These are phyloP conservation scores for Notholithocarpus densiflorus DNA, from an alignment of 306 rosid genomes.

Conservation along the genomic window DNA sequence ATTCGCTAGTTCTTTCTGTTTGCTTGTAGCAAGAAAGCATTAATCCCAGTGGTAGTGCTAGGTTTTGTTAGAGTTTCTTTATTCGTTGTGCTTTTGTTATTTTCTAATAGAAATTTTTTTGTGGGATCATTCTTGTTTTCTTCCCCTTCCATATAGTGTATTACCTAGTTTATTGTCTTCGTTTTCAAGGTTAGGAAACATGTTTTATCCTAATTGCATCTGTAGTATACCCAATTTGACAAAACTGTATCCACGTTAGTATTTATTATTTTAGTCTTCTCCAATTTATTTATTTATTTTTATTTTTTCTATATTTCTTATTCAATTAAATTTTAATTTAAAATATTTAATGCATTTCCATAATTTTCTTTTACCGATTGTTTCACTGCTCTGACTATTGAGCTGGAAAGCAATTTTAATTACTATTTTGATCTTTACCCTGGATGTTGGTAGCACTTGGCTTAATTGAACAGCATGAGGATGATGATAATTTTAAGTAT, in stretches of 20 bases:
- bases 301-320: neutral
- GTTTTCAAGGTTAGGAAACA: neutral
- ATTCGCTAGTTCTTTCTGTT: neutral
- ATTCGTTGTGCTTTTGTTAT: neutral
- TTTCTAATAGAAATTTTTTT: neutral
- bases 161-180: neutral
- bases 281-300: neutral
- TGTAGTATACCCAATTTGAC: neutral
- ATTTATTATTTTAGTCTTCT: neutral
- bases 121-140: neutral
- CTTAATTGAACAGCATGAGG: neutral
- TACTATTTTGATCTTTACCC: neutral
- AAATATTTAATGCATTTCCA: neutral
- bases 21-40: neutral
- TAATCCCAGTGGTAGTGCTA: neutral
- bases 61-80: neutral
- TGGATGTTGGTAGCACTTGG: neutral
- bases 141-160: neutral
- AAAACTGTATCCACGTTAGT: no score
- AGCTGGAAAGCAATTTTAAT: neutral
- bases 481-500: neutral
- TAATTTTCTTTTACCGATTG: neutral
- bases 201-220: neutral
- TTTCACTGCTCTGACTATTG: neutral
- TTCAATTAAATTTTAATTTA: neutral